phyloP scores from a whole-genome alignment of 345 rosid species.

The Citrus medica region DNA sequence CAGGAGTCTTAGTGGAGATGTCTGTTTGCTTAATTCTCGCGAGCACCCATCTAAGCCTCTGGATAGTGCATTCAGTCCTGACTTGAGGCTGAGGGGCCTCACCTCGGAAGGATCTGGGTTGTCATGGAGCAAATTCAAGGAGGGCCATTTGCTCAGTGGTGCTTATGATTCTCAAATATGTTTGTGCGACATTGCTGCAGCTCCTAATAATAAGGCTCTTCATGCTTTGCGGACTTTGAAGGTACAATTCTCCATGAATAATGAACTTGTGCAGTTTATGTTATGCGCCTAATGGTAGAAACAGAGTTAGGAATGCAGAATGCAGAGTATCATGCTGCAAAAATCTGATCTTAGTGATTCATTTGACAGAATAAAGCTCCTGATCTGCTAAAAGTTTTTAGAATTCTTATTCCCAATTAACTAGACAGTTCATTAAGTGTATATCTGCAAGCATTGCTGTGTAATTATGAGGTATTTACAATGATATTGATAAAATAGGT shows the following conservation, averaged over 20 bases:
- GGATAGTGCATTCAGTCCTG: constrained; percentile 83
- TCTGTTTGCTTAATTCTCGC: constrained; percentile 85
- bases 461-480: neutral
- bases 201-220: constrained; percentile 72
- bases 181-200: constrained; percentile 79
- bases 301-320: neutral
- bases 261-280: neutral
- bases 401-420: neutral
- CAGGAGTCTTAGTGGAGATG: constrained; percentile 89
- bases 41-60: constrained; percentile 87
- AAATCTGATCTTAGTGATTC: neutral
- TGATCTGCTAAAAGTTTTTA: neutral
- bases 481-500: constrained; percentile 39
- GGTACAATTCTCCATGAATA: constrained; percentile 30
- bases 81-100: constrained; percentile 86
- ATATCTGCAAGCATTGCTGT: neutral
- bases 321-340: neutral
- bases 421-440: neutral
- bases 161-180: constrained; percentile 98
- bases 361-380: neutral
- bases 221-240: constrained; percentile 84
- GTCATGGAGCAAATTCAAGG: constrained; percentile 93
- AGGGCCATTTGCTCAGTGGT: constrained; percentile 94
- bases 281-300: too few species aligned
- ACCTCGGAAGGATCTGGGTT: constrained; percentile 93